Percentiles rank a stretch among this genome's conserved stretches.
phyloP scores from a whole-genome alignment of 331 rosid species.

The Ulmus americana region DNA sequence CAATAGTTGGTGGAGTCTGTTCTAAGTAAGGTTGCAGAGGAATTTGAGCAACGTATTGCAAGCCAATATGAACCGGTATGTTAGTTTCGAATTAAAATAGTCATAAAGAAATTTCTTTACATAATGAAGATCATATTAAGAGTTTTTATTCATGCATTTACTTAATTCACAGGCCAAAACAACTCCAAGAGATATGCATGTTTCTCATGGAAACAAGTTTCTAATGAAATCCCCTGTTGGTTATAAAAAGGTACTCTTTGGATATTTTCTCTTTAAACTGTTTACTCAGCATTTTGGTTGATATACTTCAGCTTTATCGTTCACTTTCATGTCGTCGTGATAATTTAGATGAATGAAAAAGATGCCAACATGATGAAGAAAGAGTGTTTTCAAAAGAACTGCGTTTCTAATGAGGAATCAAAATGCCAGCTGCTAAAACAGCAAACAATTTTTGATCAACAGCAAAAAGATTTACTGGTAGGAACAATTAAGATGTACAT shows the following conservation, averaged over 20 bases:
- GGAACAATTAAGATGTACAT: conserved; percentile 11
- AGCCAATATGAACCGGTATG: conserved; percentile 63
- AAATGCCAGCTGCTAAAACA: conserved; percentile 47
- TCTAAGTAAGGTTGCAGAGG: conserved; percentile 73
- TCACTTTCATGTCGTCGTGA: conserved; percentile 13
- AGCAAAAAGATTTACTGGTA: conserved; percentile 72
- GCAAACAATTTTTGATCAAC: conserved; percentile 59
- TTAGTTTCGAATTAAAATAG: not conserved
- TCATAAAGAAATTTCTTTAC: not conserved
- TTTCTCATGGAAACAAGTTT: conserved; percentile 42
- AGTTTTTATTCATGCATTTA: conserved; percentile 7
- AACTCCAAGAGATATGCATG: conserved; percentile 29
- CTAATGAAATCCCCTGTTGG: conserved; percentile 35
- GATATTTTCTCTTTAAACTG: conserved; percentile 9
- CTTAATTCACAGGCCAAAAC: conserved; percentile 40
- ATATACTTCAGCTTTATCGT: conserved; percentile 12
- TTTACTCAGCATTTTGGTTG: not conserved
- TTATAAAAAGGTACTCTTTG: conserved; percentile 47
- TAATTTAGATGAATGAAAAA: conserved; percentile 45
- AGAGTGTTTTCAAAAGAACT: conserved; percentile 29
- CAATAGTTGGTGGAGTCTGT: conserved; percentile 86
- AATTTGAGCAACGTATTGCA: conserved; percentile 69
- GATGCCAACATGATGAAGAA: conserved; percentile 29
- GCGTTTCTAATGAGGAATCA: conserved; percentile 41
- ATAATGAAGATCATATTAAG: not conserved